Percentiles rank a stretch among this genome's conserved stretches.
phyloP scores from a whole-genome alignment of 345 rosid genomes.

The Eucalyptus regnans region DNA sequence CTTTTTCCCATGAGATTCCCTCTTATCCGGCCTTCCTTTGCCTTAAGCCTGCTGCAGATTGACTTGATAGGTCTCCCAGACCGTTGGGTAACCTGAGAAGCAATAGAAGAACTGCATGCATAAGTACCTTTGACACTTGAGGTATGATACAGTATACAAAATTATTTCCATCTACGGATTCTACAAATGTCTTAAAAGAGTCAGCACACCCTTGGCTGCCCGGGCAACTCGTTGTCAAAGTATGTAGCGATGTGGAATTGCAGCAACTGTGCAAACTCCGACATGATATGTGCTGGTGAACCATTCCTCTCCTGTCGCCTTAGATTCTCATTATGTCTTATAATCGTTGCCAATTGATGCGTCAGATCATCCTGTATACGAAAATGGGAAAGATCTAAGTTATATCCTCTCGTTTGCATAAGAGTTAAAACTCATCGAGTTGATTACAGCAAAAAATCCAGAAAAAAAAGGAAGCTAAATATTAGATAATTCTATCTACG shows the following conservation, averaged over 20 bases:
- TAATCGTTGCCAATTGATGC: conserved; percentile 86
- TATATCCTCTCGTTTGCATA: background rate
- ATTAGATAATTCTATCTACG: background rate
- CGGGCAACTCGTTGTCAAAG: conserved; percentile 96
- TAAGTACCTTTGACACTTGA: background rate
- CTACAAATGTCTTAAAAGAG: background rate
- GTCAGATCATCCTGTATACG: conserved; percentile 74
- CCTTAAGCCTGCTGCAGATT: conserved; percentile 92
- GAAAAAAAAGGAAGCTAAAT: background rate
- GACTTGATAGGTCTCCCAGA: conserved; percentile 98
- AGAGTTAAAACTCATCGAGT: background rate
- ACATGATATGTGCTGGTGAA: conserved; percentile 90
- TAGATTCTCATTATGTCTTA: conserved; percentile 85
- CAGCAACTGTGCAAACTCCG: conserved; percentile 86
- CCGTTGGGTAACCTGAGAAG: conserved; percentile 82
- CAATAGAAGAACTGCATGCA: background rate
- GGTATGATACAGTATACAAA: background rate
- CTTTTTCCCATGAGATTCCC: conserved; percentile 97
- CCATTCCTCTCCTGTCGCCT: conserved; percentile 89
- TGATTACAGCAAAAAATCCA: background rate
- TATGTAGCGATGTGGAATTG: conserved; percentile 94
- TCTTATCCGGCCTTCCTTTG: conserved; percentile 93
- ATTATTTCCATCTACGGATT: background rate
- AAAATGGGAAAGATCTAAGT: background rate
- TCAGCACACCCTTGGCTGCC: conserved; percentile 83